Conservation (phyloP, 306 rosid species). For the Sophora flavescens region DNA sequence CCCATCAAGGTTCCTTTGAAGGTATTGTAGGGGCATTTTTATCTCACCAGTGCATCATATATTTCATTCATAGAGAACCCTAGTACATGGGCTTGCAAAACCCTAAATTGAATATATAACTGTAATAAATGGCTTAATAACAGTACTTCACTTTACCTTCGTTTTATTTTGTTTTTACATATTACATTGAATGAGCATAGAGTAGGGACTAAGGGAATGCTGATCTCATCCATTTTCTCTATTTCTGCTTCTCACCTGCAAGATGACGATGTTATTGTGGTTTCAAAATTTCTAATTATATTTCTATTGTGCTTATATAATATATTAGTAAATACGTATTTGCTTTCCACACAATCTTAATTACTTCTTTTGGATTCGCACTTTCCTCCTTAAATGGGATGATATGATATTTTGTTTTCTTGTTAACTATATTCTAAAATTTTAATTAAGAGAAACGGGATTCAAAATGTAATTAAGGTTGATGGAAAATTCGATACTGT, state of each 20-base stretch:
- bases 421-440: neutral
- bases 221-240: conserved; percentile 19
- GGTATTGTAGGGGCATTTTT: neutral
- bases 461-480: conserved; percentile 13
- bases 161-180: neutral
- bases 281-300: conserved; percentile 36
- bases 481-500: conserved; percentile 36
- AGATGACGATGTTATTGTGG: conserved; percentile 45
- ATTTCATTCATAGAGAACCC: conserved; percentile 52
- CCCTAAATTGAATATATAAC: conserved; percentile 48
- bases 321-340: conserved; percentile 3
- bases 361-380: conserved; percentile 43
- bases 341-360: conserved; percentile 44
- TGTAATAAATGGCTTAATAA: conserved; percentile 14
- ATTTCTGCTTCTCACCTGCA: conserved; percentile 46
- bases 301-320: conserved; percentile 23
- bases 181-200: conserved; percentile 20
- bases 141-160: conserved; percentile 17
- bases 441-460: neutral
- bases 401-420: conserved; percentile 21
- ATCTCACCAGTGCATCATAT: neutral
- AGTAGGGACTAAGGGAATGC: conserved; percentile 39
- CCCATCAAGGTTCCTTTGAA: conserved; percentile 5
- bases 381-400: conserved; percentile 38
- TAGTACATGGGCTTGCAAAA: conserved; percentile 44